phyloP scores from a whole-genome alignment of 495 filamentous ascomycete species.

The Acidiella bohemica region DNA sequence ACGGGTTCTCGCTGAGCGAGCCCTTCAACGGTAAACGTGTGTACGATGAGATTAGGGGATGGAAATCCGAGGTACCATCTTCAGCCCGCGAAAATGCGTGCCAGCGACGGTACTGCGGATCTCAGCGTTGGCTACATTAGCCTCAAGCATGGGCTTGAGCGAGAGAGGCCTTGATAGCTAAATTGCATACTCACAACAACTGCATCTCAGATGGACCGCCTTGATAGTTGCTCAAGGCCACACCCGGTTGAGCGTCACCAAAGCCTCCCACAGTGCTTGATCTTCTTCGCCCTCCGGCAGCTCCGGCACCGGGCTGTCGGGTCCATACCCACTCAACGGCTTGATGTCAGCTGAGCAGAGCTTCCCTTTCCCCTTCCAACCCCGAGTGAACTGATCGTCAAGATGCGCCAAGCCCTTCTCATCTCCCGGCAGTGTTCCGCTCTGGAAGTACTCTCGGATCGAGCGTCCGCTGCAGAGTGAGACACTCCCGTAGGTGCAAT shows the following conservation, averaged over 20 bases:
- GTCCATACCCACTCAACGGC: conserved; percentile 9
- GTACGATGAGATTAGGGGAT: no score
- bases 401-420: conserved; percentile 1
- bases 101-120: no score
- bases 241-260: conserved; percentile 9
- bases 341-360: conserved; percentile 6
- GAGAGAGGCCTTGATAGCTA: no score
- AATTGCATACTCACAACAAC: no score
- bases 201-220: no score
- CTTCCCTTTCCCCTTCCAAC: conserved; percentile 3
- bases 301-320: conserved; percentile 1
- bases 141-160: no score
- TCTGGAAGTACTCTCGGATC: conserved; percentile 27
- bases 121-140: no score
- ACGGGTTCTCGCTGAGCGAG: conserved; percentile 2
- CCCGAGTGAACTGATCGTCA: no score
- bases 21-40: not conserved
- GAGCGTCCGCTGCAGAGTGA: conserved; percentile 19
- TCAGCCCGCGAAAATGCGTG: no score
- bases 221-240: conserved; percentile 9
- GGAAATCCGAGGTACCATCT: no score
- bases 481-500: conserved; percentile 21
- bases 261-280: conserved; percentile 9
- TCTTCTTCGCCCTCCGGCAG: conserved; percentile 13
- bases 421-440: conserved; percentile 20